Conservation (phyloP, 768 basidiomycete genomes). For the Tremella fuciformis region DNA sequence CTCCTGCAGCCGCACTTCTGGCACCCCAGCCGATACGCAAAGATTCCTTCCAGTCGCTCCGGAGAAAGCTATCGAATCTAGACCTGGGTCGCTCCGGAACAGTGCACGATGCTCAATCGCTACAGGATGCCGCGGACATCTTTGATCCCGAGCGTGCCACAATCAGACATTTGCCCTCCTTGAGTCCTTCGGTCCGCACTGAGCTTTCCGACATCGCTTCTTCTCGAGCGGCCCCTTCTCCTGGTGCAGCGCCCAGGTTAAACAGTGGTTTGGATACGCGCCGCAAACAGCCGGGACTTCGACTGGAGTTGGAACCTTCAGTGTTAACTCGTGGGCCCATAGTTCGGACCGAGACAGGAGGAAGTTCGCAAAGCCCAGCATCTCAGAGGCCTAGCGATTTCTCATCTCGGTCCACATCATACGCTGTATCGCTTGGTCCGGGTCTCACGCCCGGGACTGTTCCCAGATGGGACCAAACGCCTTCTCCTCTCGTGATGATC, state of each 20-base stretch:
- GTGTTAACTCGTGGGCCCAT: slow-evolving; percentile 25
- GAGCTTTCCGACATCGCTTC: slow-evolving; percentile 20
- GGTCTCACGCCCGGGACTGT: slow-evolving; percentile 41
- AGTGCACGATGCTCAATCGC: not conserved
- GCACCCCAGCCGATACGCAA: slow-evolving; percentile 23
- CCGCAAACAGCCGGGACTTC: slow-evolving; percentile 45
- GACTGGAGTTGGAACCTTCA: slow-evolving; percentile 45
- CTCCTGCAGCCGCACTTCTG: slow-evolving; percentile 19
- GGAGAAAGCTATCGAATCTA: slow-evolving; percentile 11
- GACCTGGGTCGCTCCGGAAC: not conserved
- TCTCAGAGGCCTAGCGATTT: slow-evolving; percentile 20
- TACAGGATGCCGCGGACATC: not conserved
- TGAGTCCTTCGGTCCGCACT: slow-evolving; percentile 15
- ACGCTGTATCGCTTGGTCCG: slow-evolving; percentile 24
- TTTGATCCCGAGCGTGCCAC: not conserved
- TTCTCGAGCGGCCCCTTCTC: slow-evolving; percentile 25
- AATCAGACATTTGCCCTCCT: not conserved
- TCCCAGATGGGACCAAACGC: slow-evolving; percentile 49
- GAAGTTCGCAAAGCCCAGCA: not conserved
- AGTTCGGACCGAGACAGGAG: slow-evolving; percentile 7
- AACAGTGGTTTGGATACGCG: slow-evolving; percentile 46
- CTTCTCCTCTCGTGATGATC: slow-evolving; percentile 39
- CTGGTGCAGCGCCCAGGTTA: slow-evolving; percentile 7
- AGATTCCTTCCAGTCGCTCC: slow-evolving; percentile 27
- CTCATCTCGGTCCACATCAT: slow-evolving; percentile 34